phyloP scores from a whole-genome alignment of 768 basidiomycete species.

The Phallus indusiatus region DNA sequence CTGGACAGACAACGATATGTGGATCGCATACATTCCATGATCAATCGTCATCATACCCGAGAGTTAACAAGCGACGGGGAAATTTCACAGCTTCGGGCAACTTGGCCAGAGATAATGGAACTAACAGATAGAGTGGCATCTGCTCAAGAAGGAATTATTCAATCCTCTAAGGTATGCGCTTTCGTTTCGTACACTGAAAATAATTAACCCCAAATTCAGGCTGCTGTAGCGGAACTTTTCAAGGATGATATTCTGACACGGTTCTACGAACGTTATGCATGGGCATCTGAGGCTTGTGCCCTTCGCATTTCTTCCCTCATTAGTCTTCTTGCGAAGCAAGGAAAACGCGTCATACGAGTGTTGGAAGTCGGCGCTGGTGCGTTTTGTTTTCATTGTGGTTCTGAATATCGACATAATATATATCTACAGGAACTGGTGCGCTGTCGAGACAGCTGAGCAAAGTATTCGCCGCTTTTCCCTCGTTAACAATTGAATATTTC shows the following conservation, averaged over 20 bases:
- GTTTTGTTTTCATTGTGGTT: neutral
- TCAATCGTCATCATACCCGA: no score
- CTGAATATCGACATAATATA: neutral
- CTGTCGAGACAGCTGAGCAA: conserved; percentile 13
- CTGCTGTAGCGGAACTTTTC: conserved; percentile 13
- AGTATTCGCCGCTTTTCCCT: neutral
- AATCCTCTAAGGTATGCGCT: conserved; percentile 6
- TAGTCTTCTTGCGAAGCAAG: neutral
- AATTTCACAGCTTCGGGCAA: neutral
- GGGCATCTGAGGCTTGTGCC: conserved; percentile 1
- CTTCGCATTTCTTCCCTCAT: conserved; percentile 10
- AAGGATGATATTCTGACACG: conserved; percentile 13
- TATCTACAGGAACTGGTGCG: conserved; percentile 8
- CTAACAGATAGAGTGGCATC: neutral
- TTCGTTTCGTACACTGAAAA: no score
- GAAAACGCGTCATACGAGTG: conserved; percentile 15
- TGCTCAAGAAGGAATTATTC: neutral
- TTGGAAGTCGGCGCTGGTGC: conserved; percentile 15
- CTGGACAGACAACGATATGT: conserved; percentile 2
- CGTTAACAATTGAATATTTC: conserved; percentile 13
- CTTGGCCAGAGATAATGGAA: conserved; percentile 5
- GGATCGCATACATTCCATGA: neutral
- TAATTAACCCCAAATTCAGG: neutral
- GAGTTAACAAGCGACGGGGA: neutral
- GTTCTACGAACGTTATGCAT: conserved; percentile 14